Evolutionary conservation across 805 yeast species (phyloP), one percentile per base, ranked within the genome.

Genomic region (Hagleromyces aurorensis): DNA sequence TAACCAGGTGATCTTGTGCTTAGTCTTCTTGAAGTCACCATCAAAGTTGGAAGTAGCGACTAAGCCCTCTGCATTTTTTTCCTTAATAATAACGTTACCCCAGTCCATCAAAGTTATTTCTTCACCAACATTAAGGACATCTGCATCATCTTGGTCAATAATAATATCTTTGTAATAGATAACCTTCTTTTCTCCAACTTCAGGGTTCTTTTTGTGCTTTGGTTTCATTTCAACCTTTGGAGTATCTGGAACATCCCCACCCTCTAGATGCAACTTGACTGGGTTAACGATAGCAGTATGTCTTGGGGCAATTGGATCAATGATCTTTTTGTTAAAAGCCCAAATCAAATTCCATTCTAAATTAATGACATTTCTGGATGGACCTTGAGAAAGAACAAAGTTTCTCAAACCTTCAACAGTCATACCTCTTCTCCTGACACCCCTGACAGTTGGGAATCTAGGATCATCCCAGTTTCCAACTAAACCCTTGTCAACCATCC

Each of bases 341-440:
- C 99, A 91, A 52, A 91, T 87, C 42, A 85, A 72, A 43, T 81
- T 81, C 99, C 99, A 91, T 60, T 91, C 99, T 56, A 91, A 69
- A 69, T 93, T 91, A 56, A 91, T 79, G 52, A 91, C 86, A 67
- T 91, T 91, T 66, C 80, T 85, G 26, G 97, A 89, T 22, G 99
- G 99, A 51, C 99, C 99, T 67, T 91, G 97, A 29, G 94, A 72
- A 39, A 91, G 69, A 44, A 91, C 82, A 51, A 91, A 91, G 70
- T 83, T 82, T 62, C 89, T 76, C 59, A 91, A 75, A 44, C 97
- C 99, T 67, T 91, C 96, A 41, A 91, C 93, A 21, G 96, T 77
- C 99, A 91, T 91, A 68, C 99, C 99, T 69, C 99, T 82, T 71
- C 98, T 79, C 69, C 96, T 84, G 31, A 89, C 96, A 68, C 99